A percentile compares a stretch with the other conserved stretches of the same genome.
Conservation (phyloP, 1,139 yeast genomes). For the Sugiyamaella grinbergsii region DNA sequence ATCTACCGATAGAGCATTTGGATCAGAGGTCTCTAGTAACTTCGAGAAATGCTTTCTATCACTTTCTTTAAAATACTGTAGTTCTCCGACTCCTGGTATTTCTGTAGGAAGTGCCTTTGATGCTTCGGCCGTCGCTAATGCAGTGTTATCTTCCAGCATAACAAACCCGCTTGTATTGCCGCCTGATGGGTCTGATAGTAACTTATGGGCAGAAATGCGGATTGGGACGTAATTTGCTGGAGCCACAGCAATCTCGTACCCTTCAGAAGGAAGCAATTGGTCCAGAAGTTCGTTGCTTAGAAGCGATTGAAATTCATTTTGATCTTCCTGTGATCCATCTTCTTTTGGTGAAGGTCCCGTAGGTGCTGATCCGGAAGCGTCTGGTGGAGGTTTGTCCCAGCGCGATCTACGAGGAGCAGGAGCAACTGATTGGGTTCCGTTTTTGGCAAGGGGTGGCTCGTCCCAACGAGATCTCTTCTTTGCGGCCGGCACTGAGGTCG, state of each 20-base stretch:
- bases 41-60: slow-evolving; percentile 75
- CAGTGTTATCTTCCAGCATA: slow-evolving; percentile 39
- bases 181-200: slow-evolving; percentile 29
- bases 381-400: slow-evolving; percentile 26
- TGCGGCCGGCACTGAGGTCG: slow-evolving; percentile 21
- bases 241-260: slow-evolving; percentile 51
- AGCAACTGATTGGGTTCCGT: not conserved
- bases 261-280: slow-evolving; percentile 54
- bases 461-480: slow-evolving; percentile 28
- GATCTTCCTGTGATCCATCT: slow-evolving; percentile 22
- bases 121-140: slow-evolving; percentile 24
- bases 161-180: slow-evolving; percentile 36
- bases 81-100: slow-evolving; percentile 63
- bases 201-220: slow-evolving; percentile 33
- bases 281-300: slow-evolving; percentile 55
- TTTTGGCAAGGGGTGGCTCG: not conserved
- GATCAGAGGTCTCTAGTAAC: slow-evolving; percentile 48
- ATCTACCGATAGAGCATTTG: slow-evolving; percentile 47
- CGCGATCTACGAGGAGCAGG: slow-evolving; percentile 21
- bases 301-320: slow-evolving; percentile 41
- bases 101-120: slow-evolving; percentile 51
- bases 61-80: slow-evolving; percentile 68
- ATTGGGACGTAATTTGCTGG: slow-evolving; percentile 53
- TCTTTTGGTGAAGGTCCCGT: slow-evolving; percentile 28
- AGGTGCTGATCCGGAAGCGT: slow-evolving; percentile 15